Percentiles rank a stretch among this genome's conserved stretches.
These are phyloP conservation scores for Aspergillus sp. DNA, from an alignment of 2,329 filamentous ascomycete genomes.

Conservation along the genomic window DNA sequence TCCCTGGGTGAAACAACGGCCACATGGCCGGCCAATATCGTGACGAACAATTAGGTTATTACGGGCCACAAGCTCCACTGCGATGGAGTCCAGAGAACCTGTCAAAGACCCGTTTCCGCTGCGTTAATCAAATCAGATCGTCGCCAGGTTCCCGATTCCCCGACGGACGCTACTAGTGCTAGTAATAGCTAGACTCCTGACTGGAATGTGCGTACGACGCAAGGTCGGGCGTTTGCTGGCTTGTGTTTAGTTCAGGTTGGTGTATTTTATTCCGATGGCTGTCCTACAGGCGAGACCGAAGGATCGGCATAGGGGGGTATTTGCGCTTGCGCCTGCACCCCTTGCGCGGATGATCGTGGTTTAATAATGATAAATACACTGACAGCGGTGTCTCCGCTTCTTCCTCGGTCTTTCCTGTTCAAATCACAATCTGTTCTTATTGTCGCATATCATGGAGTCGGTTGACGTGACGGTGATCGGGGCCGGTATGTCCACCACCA, in stretches of 20 bases:
- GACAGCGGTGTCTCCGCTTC: no score
- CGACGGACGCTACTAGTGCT: no score
- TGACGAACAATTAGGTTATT: not conserved
- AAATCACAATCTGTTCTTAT: no score
- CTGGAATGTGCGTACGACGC: not conserved
- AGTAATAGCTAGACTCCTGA: no score
- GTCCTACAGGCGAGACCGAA: no score
- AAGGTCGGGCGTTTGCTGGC: no score
- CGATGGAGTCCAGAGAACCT: not conserved
- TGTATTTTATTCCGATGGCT: no score
- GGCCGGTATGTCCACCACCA: constrained; percentile 11
- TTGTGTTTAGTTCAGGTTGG: not conserved
- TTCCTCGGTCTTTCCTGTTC: no score
- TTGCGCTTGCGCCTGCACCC: no score
- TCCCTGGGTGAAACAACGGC: not conserved
- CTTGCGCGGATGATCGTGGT: no score
- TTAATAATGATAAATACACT: no score
- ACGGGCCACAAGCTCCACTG: not conserved
- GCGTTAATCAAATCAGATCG: not conserved
- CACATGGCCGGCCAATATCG: not conserved
- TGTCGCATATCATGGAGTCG: constrained; percentile 22
- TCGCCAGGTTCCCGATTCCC: not conserved
- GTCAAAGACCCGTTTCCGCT: not conserved
- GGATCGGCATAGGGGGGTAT: no score
- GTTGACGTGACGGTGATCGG: constrained; percentile 31